Conservation (phyloP, 768 basidiomycete genomes). For the Mrakia gelida region DNA sequence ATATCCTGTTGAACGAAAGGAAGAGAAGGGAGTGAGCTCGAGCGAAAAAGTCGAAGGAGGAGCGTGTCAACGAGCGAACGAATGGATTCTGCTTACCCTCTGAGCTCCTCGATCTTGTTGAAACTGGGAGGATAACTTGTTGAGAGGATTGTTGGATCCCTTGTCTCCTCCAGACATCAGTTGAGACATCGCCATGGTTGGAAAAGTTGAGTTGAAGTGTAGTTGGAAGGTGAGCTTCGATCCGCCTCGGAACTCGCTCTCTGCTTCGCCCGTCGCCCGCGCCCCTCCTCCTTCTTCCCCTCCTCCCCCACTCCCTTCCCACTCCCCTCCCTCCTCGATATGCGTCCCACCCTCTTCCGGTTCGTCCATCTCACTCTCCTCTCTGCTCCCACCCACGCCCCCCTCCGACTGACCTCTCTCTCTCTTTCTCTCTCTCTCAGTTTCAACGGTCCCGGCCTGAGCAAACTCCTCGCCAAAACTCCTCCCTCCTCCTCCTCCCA, state of each 20-base stretch:
- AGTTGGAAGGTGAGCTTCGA: not conserved
- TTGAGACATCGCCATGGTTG: slow-evolving; percentile 1
- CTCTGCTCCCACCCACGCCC: no score
- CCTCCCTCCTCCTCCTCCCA: not conserved
- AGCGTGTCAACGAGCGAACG: not conserved
- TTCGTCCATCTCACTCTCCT: no score
- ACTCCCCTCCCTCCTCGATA: no score
- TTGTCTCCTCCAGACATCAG: slow-evolving; percentile 17
- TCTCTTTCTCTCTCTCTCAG: not conserved
- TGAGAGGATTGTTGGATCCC: slow-evolving; percentile 21
- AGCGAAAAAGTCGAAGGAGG: not conserved
- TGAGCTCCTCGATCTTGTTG: slow-evolving; percentile 1
- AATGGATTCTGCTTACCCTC: not conserved
- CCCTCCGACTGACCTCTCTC: no score
- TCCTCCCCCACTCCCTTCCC: no score
- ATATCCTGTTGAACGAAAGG: not conserved
- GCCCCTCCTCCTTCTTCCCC: no score
- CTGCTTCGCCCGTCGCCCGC: no score
- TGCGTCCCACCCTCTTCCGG: no score
- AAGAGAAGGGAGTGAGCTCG: not conserved
- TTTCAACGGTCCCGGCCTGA: no score
- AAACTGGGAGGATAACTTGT: not conserved
- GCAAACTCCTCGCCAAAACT: not conserved
- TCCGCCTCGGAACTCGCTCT: no score
- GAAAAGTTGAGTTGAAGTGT: not conserved